Evolutionary conservation across 1,284 basidiomycete genomes (phyloP), one percentile per base, ranked within the genome.

Genomic region (Heterobasidion occidentale): DNA sequence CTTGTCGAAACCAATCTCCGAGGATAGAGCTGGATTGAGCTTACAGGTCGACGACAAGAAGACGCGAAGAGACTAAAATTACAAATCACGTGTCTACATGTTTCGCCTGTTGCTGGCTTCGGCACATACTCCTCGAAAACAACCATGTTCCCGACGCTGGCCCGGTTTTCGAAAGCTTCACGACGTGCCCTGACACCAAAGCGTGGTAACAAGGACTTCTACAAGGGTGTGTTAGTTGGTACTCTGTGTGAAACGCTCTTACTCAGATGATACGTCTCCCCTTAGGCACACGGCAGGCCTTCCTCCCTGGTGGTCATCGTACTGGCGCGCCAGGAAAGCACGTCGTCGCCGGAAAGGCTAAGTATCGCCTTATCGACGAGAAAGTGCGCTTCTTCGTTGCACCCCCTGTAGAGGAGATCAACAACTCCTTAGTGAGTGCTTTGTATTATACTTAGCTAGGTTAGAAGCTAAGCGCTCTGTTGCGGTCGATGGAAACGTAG

Each of bases 121-220:
- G 20, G 36, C 17, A 19, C n/a, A 19, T 36, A 19, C 36, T 42
- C 36, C 9, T n/a, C 49, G 47, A 19, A 15, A 11, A 46, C 38
- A 17, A 50, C 49, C 54, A 90, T 90, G 87, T 80, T 83, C 64
- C 79, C 88, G 5, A 88, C 89, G 33, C 67, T 80, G 15, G 79
- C 74, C 34, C 74, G 83, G 59, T 73, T 86, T 7, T 88, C 86
- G 36, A 91, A 91, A 72, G 93, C 93, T 33, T 90, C 88, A 2
- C 77, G 94, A 56, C 74, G 84, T 33, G 80, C 92, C 5, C 76
- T 96, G 51, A 93, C 87, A 0, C 77, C 89, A 0, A 96, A 96
- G 70, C 74, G 85, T 53, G 94, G 82, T 17, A 95, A 94, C 75
- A 96, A 95, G 66, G 92, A 96, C 70, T 96, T 79, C 68, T 96